These are phyloP conservation scores for Zalerion maritima DNA, from an alignment of 495 filamentous ascomycete genomes.

Conservation along the genomic window DNA sequence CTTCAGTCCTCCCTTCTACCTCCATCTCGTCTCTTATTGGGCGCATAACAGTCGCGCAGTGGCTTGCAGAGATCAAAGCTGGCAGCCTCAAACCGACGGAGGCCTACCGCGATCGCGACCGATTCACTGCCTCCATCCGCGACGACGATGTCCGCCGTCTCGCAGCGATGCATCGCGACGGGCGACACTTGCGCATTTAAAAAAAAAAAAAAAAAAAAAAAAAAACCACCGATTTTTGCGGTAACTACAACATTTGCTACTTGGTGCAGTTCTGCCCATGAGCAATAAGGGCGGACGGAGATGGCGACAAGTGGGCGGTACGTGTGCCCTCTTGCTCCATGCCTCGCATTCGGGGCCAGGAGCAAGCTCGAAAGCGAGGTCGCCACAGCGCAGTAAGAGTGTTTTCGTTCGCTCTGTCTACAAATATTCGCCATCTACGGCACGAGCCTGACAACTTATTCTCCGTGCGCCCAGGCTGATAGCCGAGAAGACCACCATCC, in stretches of 20 bases:
- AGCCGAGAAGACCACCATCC: conserved; percentile 11
- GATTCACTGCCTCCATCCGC: conserved; percentile 7
- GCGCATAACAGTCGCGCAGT: no score
- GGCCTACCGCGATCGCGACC: conserved; percentile 5
- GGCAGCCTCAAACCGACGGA: no score
- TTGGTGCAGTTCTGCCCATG: conserved; percentile 11
- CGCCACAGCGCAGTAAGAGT: conserved; percentile 10
- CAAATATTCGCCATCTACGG: not conserved
- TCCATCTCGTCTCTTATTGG: no score
- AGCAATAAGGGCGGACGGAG: conserved; percentile 1
- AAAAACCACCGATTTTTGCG: conserved; percentile 7
- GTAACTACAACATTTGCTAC: conserved; percentile 11
- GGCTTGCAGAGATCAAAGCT: no score
- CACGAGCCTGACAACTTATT: not conserved
- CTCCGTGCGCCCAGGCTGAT: conserved; percentile 5
- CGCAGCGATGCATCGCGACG: conserved; percentile 10
- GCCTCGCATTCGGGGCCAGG: conserved; percentile 8
- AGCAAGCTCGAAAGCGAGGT: conserved; percentile 10
- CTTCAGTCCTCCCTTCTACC: no score
- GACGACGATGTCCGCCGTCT: conserved; percentile 3
- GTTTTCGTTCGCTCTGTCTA: no score
- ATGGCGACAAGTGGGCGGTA: conserved; percentile 9
- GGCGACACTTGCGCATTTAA: conserved; percentile 12
- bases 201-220: no score
- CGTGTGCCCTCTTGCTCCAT: conserved; percentile 11